These are phyloP conservation scores for Cyphellophora attinorum DNA, from an alignment of 2,329 filamentous ascomycete genomes.

Conservation along the genomic window DNA sequence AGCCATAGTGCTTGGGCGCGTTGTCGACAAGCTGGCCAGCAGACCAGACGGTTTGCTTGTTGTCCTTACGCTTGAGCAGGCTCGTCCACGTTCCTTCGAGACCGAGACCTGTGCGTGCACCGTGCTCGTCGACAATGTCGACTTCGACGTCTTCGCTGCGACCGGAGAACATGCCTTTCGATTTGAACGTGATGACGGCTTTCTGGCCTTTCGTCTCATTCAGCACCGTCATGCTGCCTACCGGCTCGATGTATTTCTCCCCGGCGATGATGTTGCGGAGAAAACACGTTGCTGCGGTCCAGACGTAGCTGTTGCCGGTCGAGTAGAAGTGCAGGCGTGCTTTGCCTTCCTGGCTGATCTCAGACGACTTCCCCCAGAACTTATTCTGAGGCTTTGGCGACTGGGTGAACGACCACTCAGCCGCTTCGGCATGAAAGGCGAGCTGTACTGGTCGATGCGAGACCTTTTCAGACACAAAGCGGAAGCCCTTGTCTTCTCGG, in stretches of 20 bases:
- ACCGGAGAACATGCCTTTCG: constrained; percentile 94
- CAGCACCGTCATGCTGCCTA: constrained; percentile 75
- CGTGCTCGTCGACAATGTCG: constrained; percentile 59
- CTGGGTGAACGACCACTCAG: constrained; percentile 77
- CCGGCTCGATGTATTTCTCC: constrained; percentile 95
- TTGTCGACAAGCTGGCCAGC: constrained; percentile 71
- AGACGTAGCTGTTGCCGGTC: constrained; percentile 75
- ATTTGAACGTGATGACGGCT: constrained; percentile 81
- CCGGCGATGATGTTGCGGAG: constrained; percentile 93
- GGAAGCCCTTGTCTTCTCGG: constrained; percentile 75
- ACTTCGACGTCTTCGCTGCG: constrained; percentile 81
- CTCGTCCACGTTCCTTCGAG: constrained; percentile 79
- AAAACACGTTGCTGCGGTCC: constrained; percentile 81
- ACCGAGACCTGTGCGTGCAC: constrained; percentile 55
- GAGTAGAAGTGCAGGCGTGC: constrained; percentile 68
- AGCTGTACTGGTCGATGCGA: constrained; percentile 85
- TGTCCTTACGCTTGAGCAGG: constrained; percentile 56
- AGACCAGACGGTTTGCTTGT: constrained; percentile 66
- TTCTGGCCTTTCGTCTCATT: constrained; percentile 79
- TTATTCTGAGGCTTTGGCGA: constrained; percentile 85
- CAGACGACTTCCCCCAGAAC: constrained; percentile 96
- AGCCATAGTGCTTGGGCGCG: constrained; percentile 70
- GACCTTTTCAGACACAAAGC: constrained; percentile 92
- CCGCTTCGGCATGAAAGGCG: constrained; percentile 84
- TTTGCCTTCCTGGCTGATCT: constrained; percentile 86